Percentiles rank a stretch among this genome's conserved stretches.
Evolutionary conservation across 306 rosid genomes (phyloP).

Genomic region (Cucurbita ficifolia): DNA sequence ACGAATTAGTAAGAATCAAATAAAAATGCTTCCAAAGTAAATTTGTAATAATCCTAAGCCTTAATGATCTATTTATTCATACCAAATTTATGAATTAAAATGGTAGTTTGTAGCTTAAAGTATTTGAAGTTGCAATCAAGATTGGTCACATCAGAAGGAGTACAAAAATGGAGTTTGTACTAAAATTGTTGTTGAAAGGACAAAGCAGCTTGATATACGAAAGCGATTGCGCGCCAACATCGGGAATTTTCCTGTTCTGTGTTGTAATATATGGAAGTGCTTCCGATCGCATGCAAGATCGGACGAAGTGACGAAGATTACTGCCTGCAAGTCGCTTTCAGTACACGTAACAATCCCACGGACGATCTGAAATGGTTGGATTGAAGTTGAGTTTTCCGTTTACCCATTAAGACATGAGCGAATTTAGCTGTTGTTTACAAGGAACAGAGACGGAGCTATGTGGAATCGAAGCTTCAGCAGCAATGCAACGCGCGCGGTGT

Average conservation of each 20-base stretch:
- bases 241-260: no score
- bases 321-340: not conserved
- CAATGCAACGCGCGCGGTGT: slow-evolving; percentile 7
- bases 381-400: not conserved
- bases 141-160: no score
- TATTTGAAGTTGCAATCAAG: no score
- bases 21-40: no score
- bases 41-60: no score
- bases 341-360: not conserved
- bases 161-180: not conserved
- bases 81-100: no score
- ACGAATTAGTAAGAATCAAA: no score
- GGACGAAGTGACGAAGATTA: not conserved
- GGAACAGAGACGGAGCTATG: slow-evolving; percentile 20
- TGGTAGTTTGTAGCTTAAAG: no score
- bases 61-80: no score
- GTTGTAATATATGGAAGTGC: not conserved
- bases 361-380: not conserved
- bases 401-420: not conserved
- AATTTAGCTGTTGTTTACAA: not conserved
- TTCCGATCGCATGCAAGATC: not conserved
- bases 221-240: not conserved
- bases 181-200: not conserved
- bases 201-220: not conserved
- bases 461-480: slow-evolving; percentile 53